phyloP scores from a whole-genome alignment of 2,329 filamentous ascomycete genomes.

The Cordyceps pruinosa region DNA sequence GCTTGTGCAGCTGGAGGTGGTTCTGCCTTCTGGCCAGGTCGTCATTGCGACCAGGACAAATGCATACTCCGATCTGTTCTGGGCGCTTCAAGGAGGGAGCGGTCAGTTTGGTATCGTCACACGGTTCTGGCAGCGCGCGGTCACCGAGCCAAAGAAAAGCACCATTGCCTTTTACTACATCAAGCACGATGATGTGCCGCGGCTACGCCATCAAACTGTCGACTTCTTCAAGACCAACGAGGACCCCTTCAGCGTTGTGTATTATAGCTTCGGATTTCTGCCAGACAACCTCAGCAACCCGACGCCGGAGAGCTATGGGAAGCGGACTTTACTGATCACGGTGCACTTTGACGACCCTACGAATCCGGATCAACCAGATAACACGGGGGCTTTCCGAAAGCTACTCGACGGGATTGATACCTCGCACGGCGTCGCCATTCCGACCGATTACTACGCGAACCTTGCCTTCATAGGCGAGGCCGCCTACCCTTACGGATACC shows the following conservation, averaged over 20 bases:
- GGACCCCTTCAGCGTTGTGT: constrained; percentile 7
- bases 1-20: constrained; percentile 36
- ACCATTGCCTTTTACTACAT: constrained; percentile 11
- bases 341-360: constrained; percentile 7
- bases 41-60: constrained; percentile 29
- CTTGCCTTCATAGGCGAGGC: constrained; percentile 5
- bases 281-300: neutral
- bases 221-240: constrained; percentile 6
- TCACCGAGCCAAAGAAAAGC: constrained; percentile 5
- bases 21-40: constrained; percentile 37
- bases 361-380: neutral
- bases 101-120: constrained; percentile 33
- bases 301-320: neutral
- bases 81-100: constrained; percentile 23
- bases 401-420: constrained; percentile 1
- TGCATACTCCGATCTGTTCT: constrained; percentile 25
- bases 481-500: constrained; percentile 9
- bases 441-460: neutral
- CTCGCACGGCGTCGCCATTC: neutral
- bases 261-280: constrained; percentile 10
- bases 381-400: neutral
- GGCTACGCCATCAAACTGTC: neutral
- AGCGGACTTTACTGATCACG: constrained; percentile 8
- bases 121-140: constrained; percentile 15
- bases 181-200: neutral